phyloP scores from a whole-genome alignment of 2,329 filamentous ascomycete genomes.

The Ambrosiella beaveri region DNA sequence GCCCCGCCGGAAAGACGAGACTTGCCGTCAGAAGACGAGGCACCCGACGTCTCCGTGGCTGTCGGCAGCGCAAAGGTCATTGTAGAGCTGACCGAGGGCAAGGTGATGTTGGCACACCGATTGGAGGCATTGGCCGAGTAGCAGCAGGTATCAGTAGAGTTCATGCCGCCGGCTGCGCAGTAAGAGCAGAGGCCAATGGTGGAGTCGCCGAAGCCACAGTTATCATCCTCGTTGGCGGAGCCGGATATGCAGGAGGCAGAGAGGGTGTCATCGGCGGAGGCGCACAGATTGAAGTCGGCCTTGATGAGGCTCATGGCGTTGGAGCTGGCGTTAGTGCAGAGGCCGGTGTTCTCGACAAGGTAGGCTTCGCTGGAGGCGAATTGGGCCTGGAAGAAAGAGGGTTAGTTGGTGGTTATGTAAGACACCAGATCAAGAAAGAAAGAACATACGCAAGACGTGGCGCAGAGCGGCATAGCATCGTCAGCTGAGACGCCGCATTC shows the following conservation, averaged over 20 bases:
- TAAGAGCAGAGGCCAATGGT: slow-evolving; percentile 69
- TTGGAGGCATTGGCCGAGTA: slow-evolving; percentile 59
- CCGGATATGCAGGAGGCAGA: slow-evolving; percentile 58
- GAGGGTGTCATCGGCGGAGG: slow-evolving; percentile 64
- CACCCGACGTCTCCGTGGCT: slow-evolving; percentile 26
- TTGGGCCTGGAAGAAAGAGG: slow-evolving; percentile 38
- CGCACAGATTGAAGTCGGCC: slow-evolving; percentile 82
- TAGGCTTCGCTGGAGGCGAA: slow-evolving; percentile 79
- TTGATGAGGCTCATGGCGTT: slow-evolving; percentile 63
- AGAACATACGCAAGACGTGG: slow-evolving; percentile 60
- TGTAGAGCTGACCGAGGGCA: slow-evolving; percentile 59
- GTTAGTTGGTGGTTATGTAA: slow-evolving; percentile 16
- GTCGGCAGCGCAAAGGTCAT: slow-evolving; percentile 39
- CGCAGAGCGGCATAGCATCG: slow-evolving; percentile 62
- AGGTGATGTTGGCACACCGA: slow-evolving; percentile 56
- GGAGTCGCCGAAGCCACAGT: slow-evolving; percentile 69
- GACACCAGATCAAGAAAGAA: background rate
- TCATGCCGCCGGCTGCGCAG: slow-evolving; percentile 66
- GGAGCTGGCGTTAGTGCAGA: slow-evolving; percentile 51
- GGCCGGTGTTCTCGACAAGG: slow-evolving; percentile 53
- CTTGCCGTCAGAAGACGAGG: slow-evolving; percentile 20
- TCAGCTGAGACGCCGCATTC: slow-evolving; percentile 49
- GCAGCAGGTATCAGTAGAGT: slow-evolving; percentile 92
- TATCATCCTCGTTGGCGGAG: slow-evolving; percentile 60
- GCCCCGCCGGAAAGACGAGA: slow-evolving; percentile 55